phyloP scores from a whole-genome alignment of 805 yeast species.

The Ogataea salicorniae region DNA sequence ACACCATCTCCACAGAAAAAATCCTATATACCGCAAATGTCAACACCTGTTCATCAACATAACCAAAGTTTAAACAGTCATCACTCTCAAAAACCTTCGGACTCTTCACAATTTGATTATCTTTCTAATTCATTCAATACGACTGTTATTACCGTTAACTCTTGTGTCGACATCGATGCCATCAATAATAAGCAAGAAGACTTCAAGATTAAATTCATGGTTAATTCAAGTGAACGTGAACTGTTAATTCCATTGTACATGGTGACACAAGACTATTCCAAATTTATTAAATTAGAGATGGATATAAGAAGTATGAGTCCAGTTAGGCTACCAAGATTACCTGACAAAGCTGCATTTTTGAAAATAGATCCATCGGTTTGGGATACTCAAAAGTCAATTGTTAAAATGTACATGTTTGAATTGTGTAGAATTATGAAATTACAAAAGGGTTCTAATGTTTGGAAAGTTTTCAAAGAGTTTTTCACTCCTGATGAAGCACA shows the following conservation, averaged over 20 bases:
- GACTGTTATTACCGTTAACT: constrained; percentile 26
- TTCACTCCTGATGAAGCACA: constrained; percentile 26
- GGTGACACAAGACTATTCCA: constrained; percentile 57
- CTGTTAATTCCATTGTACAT: constrained; percentile 60
- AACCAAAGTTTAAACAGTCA: background rate
- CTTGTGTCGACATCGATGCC: constrained; percentile 27
- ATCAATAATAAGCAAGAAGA: constrained; percentile 44
- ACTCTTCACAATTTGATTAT: constrained; percentile 24
- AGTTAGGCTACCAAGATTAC: constrained; percentile 21
- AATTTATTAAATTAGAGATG: constrained; percentile 56
- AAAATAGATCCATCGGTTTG: constrained; percentile 28
- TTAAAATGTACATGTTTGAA: constrained; percentile 28
- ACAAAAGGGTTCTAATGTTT: constrained; percentile 17
- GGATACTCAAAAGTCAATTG: constrained; percentile 29
- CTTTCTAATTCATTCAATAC: constrained; percentile 25
- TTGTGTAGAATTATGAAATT: constrained; percentile 21
- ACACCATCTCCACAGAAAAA: constrained; percentile 13
- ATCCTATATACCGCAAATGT: background rate
- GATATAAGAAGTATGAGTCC: constrained; percentile 44
- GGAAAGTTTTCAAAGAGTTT: constrained; percentile 23
- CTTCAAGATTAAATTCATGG: constrained; percentile 55
- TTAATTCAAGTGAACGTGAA: constrained; percentile 49
- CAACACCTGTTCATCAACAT: too few relatives aligned
- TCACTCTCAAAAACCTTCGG: constrained; percentile 16
- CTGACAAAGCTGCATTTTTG: constrained; percentile 23